Evolutionary conservation across 148 eudicot genomes (phyloP).

Genomic region (Dianthus caryophyllus): DNA sequence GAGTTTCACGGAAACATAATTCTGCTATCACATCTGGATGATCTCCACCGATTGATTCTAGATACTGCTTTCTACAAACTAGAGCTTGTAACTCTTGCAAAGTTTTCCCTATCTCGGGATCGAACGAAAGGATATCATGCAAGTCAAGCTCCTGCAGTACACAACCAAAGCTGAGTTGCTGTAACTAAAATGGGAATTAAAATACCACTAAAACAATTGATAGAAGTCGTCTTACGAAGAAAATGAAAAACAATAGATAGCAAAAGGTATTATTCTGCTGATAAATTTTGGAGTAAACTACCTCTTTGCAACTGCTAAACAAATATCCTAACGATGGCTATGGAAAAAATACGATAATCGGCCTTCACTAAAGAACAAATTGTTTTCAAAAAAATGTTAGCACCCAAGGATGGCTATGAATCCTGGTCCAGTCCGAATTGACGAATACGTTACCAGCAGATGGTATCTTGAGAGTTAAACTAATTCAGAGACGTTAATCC

Average conservation of each 20-base stretch:
- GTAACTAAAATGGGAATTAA: not conserved
- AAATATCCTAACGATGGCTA: not conserved
- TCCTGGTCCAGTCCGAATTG: too few relatives aligned
- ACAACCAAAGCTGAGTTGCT: conserved; percentile 7
- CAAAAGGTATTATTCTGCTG: not conserved
- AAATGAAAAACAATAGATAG: not conserved
- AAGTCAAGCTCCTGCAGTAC: conserved; percentile 89
- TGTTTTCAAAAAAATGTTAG: too few relatives aligned
- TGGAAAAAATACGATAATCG: not conserved
- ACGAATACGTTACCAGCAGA: too few relatives aligned
- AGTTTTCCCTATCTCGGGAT: conserved; percentile 77
- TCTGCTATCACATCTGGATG: conserved; percentile 44
- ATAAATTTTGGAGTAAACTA: not conserved
- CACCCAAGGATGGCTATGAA: too few relatives aligned
- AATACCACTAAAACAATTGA: not conserved
- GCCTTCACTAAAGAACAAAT: not conserved
- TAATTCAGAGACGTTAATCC: not conserved
- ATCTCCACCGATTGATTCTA: conserved; percentile 70
- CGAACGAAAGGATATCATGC: conserved; percentile 85
- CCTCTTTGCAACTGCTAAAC: not conserved
- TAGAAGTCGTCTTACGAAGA: not conserved
- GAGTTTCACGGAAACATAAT: conserved; percentile 64
- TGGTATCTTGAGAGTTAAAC: too few relatives aligned
- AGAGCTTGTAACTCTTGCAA: conserved; percentile 88
- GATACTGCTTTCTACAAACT: conserved; percentile 63